Base-by-base conservation (phyloP, 2,329 filamentous ascomycete species). In the Leptodontidium sp. region DNA sequence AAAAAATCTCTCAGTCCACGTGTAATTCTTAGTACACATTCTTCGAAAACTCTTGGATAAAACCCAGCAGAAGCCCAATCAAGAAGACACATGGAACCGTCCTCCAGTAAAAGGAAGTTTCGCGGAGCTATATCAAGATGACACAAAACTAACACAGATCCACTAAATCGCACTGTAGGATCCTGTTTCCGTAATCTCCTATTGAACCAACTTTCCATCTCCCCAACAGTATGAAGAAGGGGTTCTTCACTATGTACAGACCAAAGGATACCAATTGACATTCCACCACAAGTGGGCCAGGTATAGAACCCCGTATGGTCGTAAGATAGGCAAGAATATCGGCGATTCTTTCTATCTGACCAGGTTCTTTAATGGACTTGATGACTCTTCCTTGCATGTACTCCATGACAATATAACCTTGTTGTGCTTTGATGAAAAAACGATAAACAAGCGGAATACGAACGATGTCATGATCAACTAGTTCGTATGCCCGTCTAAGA, bases 11-110 rank as follows among this genome's bases (percentile, higher is more conserved):
- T 66, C 26, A 68, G 45, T 66, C 57, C 58, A 50, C 29, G 43
- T 68, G 65, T 66, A 40, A 68, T 63, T 64, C 57, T 62, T 64
- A 70, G 21, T 59, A 52, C 35, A 45, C 59, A 70, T 63, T 58
- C 55, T 40, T 58, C 55, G 55, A 58, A 58, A 11, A 58, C 35
- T 40, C 55, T 40, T 58, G 55, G 55, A 58, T 40, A 58, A 58
- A 58, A 58, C n/a, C 55, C 32, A 58, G 55, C 55, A 38, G 32
- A 21, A 17, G 35, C 55, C 55, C 55, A 58, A 58, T 58, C 55
- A 58, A 58, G 55, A 38, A 58, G 55, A 24, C 55, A 58, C 1
- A 58, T 40, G 40, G 55, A 40, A 58, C 17, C 55, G 40, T 58
- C 55, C 32, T 58, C 32, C 14, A 58, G 55, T 12, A 58, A 40